These are phyloP conservation scores for Aspergillus ibericus DNA, from an alignment of 2,329 filamentous ascomycete species.

Conservation along the genomic window DNA sequence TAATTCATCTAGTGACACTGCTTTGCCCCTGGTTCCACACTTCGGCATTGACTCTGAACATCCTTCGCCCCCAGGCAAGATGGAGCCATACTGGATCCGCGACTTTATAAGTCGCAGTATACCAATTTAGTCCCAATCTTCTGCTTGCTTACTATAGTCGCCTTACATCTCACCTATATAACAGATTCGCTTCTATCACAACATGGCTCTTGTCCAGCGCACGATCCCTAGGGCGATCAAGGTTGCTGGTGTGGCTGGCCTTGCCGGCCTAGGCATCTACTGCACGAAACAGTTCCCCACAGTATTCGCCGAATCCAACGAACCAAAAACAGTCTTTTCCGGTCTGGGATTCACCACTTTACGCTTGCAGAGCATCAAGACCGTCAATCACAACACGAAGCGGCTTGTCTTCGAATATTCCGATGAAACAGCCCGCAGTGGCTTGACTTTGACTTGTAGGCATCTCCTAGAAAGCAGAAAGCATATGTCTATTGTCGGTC, in stretches of 20 bases:
- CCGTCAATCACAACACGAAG: conserved; percentile 15
- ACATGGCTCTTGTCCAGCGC: neutral
- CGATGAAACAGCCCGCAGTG: neutral
- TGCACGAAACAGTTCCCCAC: neutral
- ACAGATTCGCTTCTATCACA: neutral
- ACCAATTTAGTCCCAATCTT: neutral
- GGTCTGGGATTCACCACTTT: neutral
- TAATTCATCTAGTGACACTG: neutral
- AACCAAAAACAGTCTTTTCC: neutral
- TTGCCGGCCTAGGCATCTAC: neutral
- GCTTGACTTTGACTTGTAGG: conserved; percentile 14
- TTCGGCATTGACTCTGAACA: neutral
- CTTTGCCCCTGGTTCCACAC: neutral
- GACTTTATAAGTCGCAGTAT: neutral
- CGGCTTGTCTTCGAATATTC: conserved; percentile 12
- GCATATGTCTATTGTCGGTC: neutral
- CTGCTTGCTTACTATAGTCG: neutral
- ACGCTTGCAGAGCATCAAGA: neutral
- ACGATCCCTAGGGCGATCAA: neutral
- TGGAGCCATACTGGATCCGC: neutral
- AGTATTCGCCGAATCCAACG: neutral
- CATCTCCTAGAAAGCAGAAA: neutral
- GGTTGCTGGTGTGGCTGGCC: neutral
- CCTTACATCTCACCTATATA: neutral
- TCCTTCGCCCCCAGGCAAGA: neutral